Conservation (phyloP, 352 stramenopile genomes). For the Pythium rhizo-oryzae region DNA sequence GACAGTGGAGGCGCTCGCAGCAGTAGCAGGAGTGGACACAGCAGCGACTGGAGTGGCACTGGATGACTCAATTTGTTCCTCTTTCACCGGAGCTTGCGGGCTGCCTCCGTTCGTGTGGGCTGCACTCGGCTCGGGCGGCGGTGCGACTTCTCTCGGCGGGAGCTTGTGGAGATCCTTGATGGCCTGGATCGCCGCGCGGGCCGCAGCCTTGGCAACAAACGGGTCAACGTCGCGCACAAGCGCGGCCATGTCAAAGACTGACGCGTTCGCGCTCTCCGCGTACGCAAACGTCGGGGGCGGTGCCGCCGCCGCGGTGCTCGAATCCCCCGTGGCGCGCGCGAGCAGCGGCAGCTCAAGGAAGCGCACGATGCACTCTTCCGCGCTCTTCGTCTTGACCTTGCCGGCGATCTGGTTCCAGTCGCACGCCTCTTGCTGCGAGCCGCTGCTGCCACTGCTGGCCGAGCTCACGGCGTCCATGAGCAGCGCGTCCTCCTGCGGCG, state of each 20-base stretch:
- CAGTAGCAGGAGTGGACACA: not conserved
- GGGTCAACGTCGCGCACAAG: constrained; percentile 69
- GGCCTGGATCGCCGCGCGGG: constrained; percentile 59
- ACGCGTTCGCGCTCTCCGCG: constrained; percentile 50
- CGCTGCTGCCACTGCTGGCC: constrained; percentile 26
- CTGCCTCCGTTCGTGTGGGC: not conserved
- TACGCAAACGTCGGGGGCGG: constrained; percentile 45
- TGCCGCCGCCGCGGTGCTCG: no score
- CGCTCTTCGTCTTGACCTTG: constrained; percentile 69
- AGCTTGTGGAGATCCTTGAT: constrained; percentile 70
- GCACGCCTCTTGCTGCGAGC: constrained; percentile 41
- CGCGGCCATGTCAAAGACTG: constrained; percentile 53
- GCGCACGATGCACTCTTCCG: constrained; percentile 76
- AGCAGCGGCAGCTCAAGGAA: constrained; percentile 79
- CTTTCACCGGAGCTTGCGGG: not conserved
- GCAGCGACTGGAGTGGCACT: not conserved
- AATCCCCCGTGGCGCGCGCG: constrained; percentile 24
- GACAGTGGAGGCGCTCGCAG: not conserved
- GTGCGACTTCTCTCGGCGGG: constrained; percentile 16
- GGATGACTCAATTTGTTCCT: not conserved
- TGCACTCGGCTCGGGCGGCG: not conserved
- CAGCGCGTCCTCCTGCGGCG: constrained; percentile 39
- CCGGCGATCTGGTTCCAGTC: constrained; percentile 80
- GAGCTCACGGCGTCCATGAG: constrained; percentile 62
- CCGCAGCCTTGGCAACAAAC: constrained; percentile 69